Evolutionary conservation across 495 filamentous ascomycete genomes (phyloP).

Genomic region (Lophiostoma macrostomum): DNA sequence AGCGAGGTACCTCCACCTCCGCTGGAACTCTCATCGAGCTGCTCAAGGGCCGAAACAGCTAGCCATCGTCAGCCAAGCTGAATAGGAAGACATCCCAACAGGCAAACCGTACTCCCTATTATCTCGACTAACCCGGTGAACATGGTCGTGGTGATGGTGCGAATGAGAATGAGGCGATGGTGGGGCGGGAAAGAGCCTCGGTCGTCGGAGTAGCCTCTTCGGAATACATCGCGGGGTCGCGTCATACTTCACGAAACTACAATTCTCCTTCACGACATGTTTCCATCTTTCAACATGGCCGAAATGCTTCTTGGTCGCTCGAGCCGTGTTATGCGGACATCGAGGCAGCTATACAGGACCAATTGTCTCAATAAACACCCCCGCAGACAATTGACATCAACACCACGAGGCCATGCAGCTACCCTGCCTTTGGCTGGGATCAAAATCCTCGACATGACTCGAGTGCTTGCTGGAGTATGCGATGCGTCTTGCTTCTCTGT

Average conservation of each 20-base stretch:
- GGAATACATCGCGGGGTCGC: conserved; percentile 1
- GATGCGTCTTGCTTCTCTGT: not conserved
- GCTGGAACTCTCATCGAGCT: conserved; percentile 65
- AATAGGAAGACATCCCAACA: conserved; percentile 10
- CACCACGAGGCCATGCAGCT: conserved; percentile 9
- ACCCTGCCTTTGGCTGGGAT: conserved; percentile 67
- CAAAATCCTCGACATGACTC: conserved; percentile 90
- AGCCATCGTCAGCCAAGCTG: conserved; percentile 37
- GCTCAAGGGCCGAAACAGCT: conserved; percentile 81
- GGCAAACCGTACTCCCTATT: conserved; percentile 70
- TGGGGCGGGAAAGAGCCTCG: conserved; percentile 20
- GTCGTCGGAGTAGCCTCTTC: conserved; percentile 6
- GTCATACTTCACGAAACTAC: not conserved
- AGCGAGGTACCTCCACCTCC: conserved; percentile 80
- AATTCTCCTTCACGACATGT: not conserved
- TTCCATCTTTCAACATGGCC: conserved; percentile 2
- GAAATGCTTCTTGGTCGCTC: not conserved
- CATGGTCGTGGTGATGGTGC: conserved; percentile 55
- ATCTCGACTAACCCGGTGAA: conserved; percentile 97
- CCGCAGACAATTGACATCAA: conserved; percentile 10
- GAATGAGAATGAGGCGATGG: conserved; percentile 11
- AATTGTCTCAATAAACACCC: conserved; percentile 8
- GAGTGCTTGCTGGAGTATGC: conserved; percentile 91
- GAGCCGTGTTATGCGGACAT: not conserved
- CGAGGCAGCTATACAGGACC: not conserved